Evolutionary conservation across 257 asterid species (phyloP).

Genomic region (Catharanthus roseus): DNA sequence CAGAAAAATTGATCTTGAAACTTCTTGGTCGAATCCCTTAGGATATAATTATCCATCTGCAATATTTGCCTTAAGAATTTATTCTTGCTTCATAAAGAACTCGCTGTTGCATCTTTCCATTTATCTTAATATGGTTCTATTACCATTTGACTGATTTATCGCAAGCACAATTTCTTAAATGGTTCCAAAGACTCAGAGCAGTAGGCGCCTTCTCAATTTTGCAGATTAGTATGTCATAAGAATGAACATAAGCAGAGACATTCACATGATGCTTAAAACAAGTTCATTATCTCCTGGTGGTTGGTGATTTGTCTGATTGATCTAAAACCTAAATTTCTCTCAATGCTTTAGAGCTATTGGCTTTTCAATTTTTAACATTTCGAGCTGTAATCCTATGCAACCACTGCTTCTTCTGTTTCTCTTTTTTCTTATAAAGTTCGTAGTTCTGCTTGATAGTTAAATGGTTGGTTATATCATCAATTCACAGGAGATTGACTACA

Average conservation of each 20-base stretch:
- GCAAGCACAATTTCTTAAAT: not conserved
- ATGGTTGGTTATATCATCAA: conserved; percentile 2
- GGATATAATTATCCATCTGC: not conserved
- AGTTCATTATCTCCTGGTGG: not conserved
- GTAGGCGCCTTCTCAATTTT: not conserved
- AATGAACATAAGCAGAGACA: not conserved
- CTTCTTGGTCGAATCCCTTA: not conserved
- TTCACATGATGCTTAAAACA: not conserved
- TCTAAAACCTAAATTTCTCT: not conserved
- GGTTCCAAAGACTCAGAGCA: not conserved
- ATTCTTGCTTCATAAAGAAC: not conserved
- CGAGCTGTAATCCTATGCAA: conserved; percentile 2
- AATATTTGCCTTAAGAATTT: not conserved
- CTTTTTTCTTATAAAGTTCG: not conserved
- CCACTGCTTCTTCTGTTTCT: conserved; percentile 2
- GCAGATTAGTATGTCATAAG: not conserved
- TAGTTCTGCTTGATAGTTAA: not conserved
- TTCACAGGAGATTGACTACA: conserved; percentile 82
- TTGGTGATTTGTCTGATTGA: not conserved
- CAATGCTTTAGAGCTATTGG: not conserved
- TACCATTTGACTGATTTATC: not conserved
- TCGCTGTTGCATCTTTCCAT: not conserved
- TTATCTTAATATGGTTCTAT: not conserved
- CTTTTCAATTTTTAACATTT: not conserved
- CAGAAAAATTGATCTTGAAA: not conserved